Evolutionary conservation across 2,329 filamentous ascomycete species (phyloP).

Genomic region (Sordariomycetes sp.): DNA sequence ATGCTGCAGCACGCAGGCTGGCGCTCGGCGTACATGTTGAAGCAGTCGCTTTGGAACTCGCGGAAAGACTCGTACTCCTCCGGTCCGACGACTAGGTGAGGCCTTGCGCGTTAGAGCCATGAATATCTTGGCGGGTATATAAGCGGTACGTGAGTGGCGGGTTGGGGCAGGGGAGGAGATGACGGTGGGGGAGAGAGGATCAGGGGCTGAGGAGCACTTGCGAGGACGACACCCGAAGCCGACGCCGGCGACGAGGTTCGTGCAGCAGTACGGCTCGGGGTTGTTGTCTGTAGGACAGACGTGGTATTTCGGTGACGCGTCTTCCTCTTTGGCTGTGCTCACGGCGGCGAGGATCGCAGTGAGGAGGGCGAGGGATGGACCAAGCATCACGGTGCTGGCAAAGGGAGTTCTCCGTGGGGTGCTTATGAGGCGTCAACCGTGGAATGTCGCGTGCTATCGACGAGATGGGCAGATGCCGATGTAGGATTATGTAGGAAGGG

Average conservation of each 20-base stretch:
- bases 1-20: neutral
- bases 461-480: too few species aligned
- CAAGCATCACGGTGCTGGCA: neutral
- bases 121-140: neutral
- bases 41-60: neutral
- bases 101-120: neutral
- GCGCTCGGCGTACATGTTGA: neutral
- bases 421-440: neutral
- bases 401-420: neutral
- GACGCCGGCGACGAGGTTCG: neutral
- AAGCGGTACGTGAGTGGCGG: neutral
- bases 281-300: neutral
- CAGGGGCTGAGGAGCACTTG: neutral
- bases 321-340: neutral
- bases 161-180: too few species aligned
- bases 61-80: neutral
- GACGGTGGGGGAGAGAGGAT: neutral
- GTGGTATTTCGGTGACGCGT: neutral
- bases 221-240: neutral
- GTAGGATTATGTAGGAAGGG: too few species aligned
- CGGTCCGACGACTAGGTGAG: neutral
- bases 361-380: neutral
- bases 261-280: neutral
- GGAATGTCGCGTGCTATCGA: neutral
- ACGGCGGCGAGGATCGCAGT: neutral